Evolutionary conservation across 2,329 filamentous ascomycete genomes (phyloP), one percentile per base, ranked within the genome.

Genomic region (Fusarium tjaetaba): DNA sequence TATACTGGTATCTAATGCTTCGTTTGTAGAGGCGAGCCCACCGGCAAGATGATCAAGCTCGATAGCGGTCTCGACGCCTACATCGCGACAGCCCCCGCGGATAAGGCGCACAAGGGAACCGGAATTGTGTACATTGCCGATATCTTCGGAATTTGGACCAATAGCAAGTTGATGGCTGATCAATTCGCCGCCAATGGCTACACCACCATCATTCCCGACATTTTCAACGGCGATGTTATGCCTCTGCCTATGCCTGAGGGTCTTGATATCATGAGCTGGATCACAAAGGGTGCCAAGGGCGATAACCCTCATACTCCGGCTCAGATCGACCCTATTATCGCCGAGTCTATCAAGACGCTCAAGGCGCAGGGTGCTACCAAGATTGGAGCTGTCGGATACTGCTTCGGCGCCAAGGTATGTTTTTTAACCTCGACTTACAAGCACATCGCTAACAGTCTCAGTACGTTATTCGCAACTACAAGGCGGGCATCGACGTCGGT

Each of bases 381-480:
- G 62, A 82, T 93, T 62, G 89, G 85, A 7, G 86, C 85, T 5
- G 87, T 88, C 0, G 91, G 90, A 7, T 92, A 92, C 80, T 92
- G 91, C 80, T 92, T 90, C 76, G 91, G 91, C 4, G 90, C 88
- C 22, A 88, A 88, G 90, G 63, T 88, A 85, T 77, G 81, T 88
- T 55, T 43, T 8, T 3, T 2, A 2, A 3, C 20, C 8, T 34
- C 16, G 1, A 5, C 11, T 16, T 1, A 11, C 6, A 11, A 16
- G 5, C 11, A 9, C 1, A 22, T 22, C 6, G 18, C 62, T 68
- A 20, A 71, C 46, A 58, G 42, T 16, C 11, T 14, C 28, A 92
- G 88, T 95, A 93, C 80, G 89, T 94, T 39, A 87, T 88, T 60
- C 90, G 94, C 46, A 92, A 91, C 85, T 87, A 87, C 84, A 86